Evolutionary conservation across 306 rosid species (phyloP).

Genomic region (Trichosanthes cucumerina): DNA sequence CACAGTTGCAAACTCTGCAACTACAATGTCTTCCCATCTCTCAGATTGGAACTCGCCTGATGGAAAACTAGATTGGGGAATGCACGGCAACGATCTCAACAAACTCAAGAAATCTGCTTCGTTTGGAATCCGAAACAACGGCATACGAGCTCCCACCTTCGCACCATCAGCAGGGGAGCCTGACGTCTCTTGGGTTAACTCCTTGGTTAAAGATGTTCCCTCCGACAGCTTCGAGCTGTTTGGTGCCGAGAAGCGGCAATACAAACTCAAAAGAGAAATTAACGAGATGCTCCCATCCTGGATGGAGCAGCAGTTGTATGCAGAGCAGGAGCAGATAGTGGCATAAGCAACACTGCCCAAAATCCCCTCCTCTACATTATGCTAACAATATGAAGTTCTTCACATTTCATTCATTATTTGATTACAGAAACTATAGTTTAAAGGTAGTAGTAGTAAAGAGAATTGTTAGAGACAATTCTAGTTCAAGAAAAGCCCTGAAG

Average conservation of each 20-base stretch:
- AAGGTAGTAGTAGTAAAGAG: conserved; percentile 6
- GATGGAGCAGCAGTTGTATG: conserved; percentile 81
- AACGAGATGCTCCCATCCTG: conserved; percentile 64
- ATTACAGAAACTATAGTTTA: conserved; percentile 20
- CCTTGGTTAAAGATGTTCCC: conserved; percentile 75
- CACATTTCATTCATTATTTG: conserved; percentile 26
- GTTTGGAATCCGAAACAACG: conserved; percentile 61
- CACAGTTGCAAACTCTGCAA: conserved; percentile 41
- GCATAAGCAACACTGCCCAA: conserved; percentile 39
- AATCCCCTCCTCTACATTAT: conserved; percentile 30
- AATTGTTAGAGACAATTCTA: conserved; percentile 19
- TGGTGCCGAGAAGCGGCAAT: conserved; percentile 38
- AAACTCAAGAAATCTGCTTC: conserved; percentile 94
- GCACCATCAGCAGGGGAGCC: conserved; percentile 48
- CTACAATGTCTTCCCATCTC: conserved; percentile 45
- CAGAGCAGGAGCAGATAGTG: conserved; percentile 87
- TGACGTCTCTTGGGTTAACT: conserved; percentile 91
- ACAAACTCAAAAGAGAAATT: conserved; percentile 41
- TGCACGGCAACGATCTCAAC: conserved; percentile 74
- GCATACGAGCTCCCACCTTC: conserved; percentile 16
- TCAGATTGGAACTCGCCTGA: conserved; percentile 81
- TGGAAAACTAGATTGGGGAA: conserved; percentile 87
- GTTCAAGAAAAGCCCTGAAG: conserved; percentile 31
- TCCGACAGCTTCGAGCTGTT: conserved; percentile 32
- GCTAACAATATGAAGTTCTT: conserved; percentile 46